These are phyloP conservation scores for Eucalyptus curtisii DNA, from an alignment of 345 rosid species.

Conservation along the genomic window DNA sequence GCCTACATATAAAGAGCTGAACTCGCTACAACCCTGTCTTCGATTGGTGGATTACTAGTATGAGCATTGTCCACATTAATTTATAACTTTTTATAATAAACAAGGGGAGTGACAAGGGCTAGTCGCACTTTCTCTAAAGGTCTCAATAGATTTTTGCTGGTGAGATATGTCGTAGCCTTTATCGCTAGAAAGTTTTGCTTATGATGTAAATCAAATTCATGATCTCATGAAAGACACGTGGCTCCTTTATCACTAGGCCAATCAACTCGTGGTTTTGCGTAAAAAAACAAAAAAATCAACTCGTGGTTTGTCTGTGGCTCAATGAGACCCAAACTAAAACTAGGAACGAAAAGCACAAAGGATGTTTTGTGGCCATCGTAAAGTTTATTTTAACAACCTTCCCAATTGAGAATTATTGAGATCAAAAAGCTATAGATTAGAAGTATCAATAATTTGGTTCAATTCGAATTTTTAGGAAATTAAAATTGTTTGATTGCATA, in stretches of 20 bases:
- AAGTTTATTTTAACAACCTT: not conserved
- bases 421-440: not conserved
- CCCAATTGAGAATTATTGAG: not conserved
- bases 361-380: not conserved
- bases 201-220: not conserved
- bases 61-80: not conserved
- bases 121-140: not conserved
- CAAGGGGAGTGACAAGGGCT: not conserved
- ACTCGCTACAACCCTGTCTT: not conserved
- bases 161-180: no score
- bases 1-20: not conserved
- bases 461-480: no score
- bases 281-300: no score
- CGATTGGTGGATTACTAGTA: not conserved
- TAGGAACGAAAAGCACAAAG: not conserved
- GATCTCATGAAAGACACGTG: not conserved
- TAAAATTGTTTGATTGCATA: fast-evolving
- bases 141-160: not conserved
- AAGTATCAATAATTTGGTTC: no score
- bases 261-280: no score
- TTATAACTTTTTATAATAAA: not conserved
- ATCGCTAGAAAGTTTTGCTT: not conserved
- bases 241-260: not conserved
- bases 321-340: no score
- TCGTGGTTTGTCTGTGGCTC: no score